A percentile compares a stretch with the other conserved stretches of the same genome.
Evolutionary conservation across 306 rosid species (phyloP).

Genomic region (Chamaecrista fasciculata): DNA sequence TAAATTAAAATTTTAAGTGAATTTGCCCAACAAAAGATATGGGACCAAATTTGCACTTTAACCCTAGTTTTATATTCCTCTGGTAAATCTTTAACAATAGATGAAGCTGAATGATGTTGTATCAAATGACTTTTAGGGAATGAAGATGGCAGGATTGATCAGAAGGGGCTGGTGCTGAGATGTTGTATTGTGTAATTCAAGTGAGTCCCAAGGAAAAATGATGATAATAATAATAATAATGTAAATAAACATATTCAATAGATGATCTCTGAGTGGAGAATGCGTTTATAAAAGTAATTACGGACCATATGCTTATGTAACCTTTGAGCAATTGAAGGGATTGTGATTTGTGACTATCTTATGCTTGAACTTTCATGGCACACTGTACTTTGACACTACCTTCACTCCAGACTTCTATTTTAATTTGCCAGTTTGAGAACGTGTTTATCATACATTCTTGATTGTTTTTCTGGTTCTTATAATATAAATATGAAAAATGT

Average conservation of each 20-base stretch:
- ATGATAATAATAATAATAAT: slow-evolving; percentile 24
- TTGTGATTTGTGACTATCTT: not conserved
- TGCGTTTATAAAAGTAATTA: slow-evolving; percentile 45
- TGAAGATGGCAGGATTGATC: slow-evolving; percentile 87
- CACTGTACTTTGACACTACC: slow-evolving; percentile 25
- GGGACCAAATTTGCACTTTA: no score
- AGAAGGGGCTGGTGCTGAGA: slow-evolving; percentile 84
- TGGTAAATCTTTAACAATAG: slow-evolving; percentile 4
- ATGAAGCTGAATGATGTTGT: slow-evolving; percentile 22
- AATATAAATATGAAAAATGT: no score
- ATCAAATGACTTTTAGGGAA: slow-evolving; percentile 61
- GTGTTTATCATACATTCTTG: not conserved
- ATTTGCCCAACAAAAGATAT: no score
- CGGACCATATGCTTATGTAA: slow-evolving; percentile 34
- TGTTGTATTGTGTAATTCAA: slow-evolving; percentile 68
- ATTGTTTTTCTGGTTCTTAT: no score
- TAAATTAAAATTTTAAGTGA: no score
- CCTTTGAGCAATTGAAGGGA: slow-evolving; percentile 39
- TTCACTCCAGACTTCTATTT: slow-evolving; percentile 7
- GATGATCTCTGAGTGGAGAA: slow-evolving; percentile 43
- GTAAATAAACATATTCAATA: slow-evolving; percentile 47
- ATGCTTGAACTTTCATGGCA: slow-evolving; percentile 19
- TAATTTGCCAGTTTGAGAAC: slow-evolving; percentile 25
- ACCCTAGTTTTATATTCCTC: slow-evolving; percentile 10
- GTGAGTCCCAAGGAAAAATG: slow-evolving; percentile 39